Evolutionary conservation across 129 eudicot genomes (phyloP), one percentile per base, ranked within the genome.

Genomic region (Mikania micrantha): DNA sequence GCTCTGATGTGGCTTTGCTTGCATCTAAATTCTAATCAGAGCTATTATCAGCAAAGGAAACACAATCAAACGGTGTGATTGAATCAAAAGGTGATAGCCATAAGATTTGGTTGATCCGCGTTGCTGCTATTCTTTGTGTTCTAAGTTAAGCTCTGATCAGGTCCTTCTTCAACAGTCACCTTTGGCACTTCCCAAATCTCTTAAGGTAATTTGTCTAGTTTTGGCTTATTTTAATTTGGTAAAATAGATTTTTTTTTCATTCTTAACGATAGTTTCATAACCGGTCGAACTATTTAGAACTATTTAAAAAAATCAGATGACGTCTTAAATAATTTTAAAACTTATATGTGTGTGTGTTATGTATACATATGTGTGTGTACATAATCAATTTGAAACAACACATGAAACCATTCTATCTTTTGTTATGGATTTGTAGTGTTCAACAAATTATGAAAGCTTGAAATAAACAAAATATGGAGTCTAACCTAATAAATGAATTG

Each of bases 51-150:
- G 57, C 76, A 65, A 78, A 28, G 17, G 76, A 54, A 44, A 35
- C 60, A 32, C 63, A 22, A 41, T 52, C 54, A 17, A 80, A 83
- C 49, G 76, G 60, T 67, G 42, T 79, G 64, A 45, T 7, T 63
- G 82, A 70, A 48, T 41, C 69, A 71, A 80, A 75, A 69, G 93
- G 74, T 60, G 67, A 64, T 31, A 74, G 75, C 45, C 78, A 74
- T 72, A 76, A 79, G 84, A 81, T 89, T 49, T 94, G 99, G 80
- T 85, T 50, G 99, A 93, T 66, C 87, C 95, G 65, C 82, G 85
- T 19, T 89, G 99, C 74, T 93, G 96, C 83, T 93, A 82, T 83
- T 87, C 95, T n/a, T 71, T 93, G 82, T 93, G 84, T 70, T 72
- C 95, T 19, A 83, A 77, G 57, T 82, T 93, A 59, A 89, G 62